Percentiles rank a stretch among this genome's conserved stretches.
Conservation (phyloP, 208 protist genomes). For the Entamoeba invadens region DNA sequence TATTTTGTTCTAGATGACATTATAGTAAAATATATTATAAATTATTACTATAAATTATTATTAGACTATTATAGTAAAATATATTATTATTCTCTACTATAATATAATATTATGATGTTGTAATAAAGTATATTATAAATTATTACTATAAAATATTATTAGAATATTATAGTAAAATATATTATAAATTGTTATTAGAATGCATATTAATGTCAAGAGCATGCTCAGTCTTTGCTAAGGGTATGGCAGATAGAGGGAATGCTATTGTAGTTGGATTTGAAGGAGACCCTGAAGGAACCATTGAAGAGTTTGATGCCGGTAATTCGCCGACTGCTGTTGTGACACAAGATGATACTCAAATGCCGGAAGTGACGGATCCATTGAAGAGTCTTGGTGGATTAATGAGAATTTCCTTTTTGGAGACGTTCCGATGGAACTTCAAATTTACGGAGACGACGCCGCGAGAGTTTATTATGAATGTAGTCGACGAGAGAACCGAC, state of each 20-base stretch:
- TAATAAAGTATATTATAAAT: no score
- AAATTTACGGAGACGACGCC: not conserved
- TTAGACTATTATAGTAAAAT: no score
- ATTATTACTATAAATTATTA: no score
- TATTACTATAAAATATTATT: no score
- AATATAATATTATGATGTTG: no score
- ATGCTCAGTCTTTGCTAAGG: not conserved
- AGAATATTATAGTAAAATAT: no score
- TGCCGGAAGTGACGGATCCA: not conserved
- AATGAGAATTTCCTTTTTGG: not conserved
- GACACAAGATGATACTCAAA: not conserved
- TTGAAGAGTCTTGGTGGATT: not conserved
- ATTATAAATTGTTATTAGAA: no score
- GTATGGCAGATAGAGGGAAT: not conserved
- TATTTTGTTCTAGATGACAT: no score
- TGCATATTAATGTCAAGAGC: no score
- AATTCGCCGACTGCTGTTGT: not conserved
- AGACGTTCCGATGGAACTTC: not conserved
- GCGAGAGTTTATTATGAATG: not conserved
- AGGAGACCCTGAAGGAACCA: not conserved
- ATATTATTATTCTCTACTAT: no score
- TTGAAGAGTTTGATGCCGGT: not conserved
- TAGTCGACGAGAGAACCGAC: not conserved
- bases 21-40: no score
- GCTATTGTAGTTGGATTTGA: not conserved